These are phyloP conservation scores for Lactarius pseudohatsudake DNA, from an alignment of 768 basidiomycete genomes.

Conservation along the genomic window DNA sequence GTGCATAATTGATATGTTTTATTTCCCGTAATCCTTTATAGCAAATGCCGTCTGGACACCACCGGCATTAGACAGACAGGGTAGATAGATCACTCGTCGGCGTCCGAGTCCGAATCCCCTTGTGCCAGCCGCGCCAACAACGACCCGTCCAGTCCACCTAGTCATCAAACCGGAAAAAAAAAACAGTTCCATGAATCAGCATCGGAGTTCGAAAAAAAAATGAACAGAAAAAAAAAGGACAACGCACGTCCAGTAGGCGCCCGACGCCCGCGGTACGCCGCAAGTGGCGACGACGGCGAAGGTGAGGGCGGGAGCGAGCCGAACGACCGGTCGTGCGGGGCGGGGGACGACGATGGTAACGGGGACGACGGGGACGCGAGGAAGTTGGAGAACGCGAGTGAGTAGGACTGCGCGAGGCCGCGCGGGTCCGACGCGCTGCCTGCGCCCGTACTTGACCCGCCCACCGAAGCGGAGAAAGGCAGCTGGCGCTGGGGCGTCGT, in stretches of 20 bases:
- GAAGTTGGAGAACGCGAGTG: slow-evolving; percentile 17
- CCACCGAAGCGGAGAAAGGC: slow-evolving; percentile 22
- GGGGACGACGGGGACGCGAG: not conserved
- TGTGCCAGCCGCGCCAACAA: slow-evolving; percentile 26
- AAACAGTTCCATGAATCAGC: not conserved
- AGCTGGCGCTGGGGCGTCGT: slow-evolving; percentile 29
- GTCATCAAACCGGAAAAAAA: not conserved
- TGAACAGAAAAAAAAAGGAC: not conserved
- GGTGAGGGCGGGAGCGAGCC: slow-evolving; percentile 27
- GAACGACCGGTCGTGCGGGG: slow-evolving; percentile 24
- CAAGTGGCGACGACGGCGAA: slow-evolving; percentile 22
- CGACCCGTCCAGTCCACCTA: slow-evolving; percentile 28
- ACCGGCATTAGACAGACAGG: not conserved
- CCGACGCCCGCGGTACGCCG: slow-evolving; percentile 30
- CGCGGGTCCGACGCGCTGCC: slow-evolving; percentile 26
- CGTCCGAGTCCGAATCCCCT: slow-evolving; percentile 26
- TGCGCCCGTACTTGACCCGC: not conserved
- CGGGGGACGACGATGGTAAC: not conserved
- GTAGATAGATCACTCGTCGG: slow-evolving; percentile 10
- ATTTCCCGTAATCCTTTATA: no score
- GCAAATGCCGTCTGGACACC: not conserved
- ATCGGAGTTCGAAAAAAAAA: not conserved
- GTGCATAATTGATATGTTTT: no score
- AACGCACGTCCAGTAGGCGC: slow-evolving; percentile 28
- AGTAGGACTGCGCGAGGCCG: slow-evolving; percentile 28